phyloP scores from a whole-genome alignment of 2,329 filamentous ascomycete genomes.

The Esteya vermicola region DNA sequence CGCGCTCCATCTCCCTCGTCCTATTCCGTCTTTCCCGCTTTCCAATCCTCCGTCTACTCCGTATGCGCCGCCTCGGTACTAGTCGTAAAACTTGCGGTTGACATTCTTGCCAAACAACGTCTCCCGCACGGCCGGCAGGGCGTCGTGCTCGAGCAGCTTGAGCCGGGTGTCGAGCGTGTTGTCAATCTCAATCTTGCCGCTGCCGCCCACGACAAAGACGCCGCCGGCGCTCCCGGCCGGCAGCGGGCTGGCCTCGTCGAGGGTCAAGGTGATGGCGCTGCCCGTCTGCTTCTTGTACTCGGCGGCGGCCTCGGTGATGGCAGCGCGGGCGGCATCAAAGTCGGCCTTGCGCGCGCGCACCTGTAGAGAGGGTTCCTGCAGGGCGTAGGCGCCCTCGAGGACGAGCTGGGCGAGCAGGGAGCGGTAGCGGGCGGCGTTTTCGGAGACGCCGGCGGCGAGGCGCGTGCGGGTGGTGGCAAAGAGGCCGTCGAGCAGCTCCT shows the following conservation, averaged over 20 bases:
- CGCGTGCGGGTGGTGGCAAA: constrained; percentile 69
- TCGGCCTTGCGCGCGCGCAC: constrained; percentile 72
- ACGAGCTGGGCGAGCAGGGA: constrained; percentile 64
- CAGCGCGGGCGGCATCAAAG: constrained; percentile 59
- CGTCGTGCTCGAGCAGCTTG: constrained; percentile 68
- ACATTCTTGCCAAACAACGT: constrained; percentile 87
- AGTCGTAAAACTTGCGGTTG: constrained; percentile 94
- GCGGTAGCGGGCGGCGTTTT: constrained; percentile 64
- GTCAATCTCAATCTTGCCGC: constrained; percentile 94
- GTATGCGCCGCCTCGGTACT: neutral
- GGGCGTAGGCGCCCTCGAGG: constrained; percentile 77
- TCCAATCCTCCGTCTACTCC: no score
- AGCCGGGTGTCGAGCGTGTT: constrained; percentile 94
- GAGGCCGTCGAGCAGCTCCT: constrained; percentile 80
- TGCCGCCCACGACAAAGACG: constrained; percentile 62
- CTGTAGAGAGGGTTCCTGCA: constrained; percentile 65
- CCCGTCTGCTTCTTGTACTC: constrained; percentile 73
- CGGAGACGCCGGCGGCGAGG: constrained; percentile 46
- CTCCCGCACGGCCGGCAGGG: constrained; percentile 70
- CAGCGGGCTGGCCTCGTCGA: constrained; percentile 69
- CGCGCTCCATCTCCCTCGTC: no score
- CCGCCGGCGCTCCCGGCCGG: constrained; percentile 64
- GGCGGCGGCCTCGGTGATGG: constrained; percentile 58
- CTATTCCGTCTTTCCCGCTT: neutral
- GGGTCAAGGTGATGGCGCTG: constrained; percentile 51